Evolutionary conservation across 805 yeast species (phyloP), one percentile per base, ranked within the genome.

Genomic region (Candida chilensis): DNA sequence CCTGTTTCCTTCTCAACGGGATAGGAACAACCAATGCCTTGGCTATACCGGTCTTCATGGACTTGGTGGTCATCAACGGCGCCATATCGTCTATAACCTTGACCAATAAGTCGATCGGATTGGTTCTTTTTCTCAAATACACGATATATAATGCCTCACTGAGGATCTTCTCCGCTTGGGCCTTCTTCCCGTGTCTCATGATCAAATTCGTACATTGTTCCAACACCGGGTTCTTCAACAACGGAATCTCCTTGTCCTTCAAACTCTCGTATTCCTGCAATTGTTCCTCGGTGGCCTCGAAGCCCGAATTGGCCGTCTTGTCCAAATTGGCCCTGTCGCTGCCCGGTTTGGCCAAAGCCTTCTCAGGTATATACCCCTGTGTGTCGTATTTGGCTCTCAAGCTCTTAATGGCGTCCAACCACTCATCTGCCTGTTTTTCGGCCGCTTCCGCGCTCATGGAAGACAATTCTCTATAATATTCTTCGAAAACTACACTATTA

Each of bases 141-240:
- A 78, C 80, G 29, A 88, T 60, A 48, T 88, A 87, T 30, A 92
- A 64, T 1, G 96, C 94, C 48, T 79, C 71, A 31, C 79, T 70
- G 33, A 92, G 64, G 29, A 69, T 65, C 42, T 70, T 78, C 48
- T 78, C 79, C 0, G 97, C 96, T 29, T 66, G 60, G 32, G 83
- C 72, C 53, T 88, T 92, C 53, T 78, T 78, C 26, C 98, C 98
- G 49, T 85, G 78, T 48, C 84, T 76, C 97, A 92, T 92, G 37
- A 92, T 76, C 60, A 87, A 67, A 50, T 87, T 87, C 32, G 84
- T 78, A 47, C 92, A 73, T 42, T 82, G 78, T 29, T 78, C 77
- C 29, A 88, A 63, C 14, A 78, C 71, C n/a, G 83, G 80, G 43
- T 86, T 92, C 27, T 60, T 57, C 39, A 66, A 63, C 17, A 60